A percentile compares a stretch with the other conserved stretches of the same genome.
phyloP scores from a whole-genome alignment of 2,329 filamentous ascomycete genomes.

The Fusarium keratoplasticum region DNA sequence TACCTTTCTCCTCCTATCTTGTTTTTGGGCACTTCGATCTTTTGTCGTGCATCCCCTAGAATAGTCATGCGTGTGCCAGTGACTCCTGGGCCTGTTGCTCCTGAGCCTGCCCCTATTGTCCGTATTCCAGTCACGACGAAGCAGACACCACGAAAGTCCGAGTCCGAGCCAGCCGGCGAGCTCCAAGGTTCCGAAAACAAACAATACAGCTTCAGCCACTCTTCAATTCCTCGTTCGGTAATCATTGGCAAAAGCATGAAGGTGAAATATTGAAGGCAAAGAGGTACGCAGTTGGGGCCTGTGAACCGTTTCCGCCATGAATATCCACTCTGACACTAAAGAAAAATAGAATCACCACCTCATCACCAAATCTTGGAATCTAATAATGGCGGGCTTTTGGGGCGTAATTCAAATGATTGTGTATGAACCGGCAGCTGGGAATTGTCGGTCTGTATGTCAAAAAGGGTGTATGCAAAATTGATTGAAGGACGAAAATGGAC shows the following conservation, averaged over 20 bases:
- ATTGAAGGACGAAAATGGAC: background rate
- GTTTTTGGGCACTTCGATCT: background rate
- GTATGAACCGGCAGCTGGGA: background rate
- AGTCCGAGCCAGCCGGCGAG: background rate
- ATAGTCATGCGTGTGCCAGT: background rate
- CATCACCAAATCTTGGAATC: background rate
- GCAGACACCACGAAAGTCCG: background rate
- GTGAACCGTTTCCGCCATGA: background rate
- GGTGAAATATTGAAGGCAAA: background rate
- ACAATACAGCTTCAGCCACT: background rate
- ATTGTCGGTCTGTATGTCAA: background rate
- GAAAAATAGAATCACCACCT: background rate
- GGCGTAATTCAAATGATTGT: background rate
- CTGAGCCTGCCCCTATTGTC: background rate
- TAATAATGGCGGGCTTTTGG: background rate
- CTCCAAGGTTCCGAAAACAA: background rate
- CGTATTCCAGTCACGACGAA: background rate
- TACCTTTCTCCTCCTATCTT: no score
- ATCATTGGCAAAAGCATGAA: background rate
- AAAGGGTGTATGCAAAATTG: background rate
- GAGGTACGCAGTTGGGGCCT: background rate
- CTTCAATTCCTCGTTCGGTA: background rate
- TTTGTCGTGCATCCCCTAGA: background rate
- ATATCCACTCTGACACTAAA: background rate
- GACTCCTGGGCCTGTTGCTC: background rate